Conservation (phyloP, 2,329 filamentous ascomycete genomes). For the Didymella arachidicola region DNA sequence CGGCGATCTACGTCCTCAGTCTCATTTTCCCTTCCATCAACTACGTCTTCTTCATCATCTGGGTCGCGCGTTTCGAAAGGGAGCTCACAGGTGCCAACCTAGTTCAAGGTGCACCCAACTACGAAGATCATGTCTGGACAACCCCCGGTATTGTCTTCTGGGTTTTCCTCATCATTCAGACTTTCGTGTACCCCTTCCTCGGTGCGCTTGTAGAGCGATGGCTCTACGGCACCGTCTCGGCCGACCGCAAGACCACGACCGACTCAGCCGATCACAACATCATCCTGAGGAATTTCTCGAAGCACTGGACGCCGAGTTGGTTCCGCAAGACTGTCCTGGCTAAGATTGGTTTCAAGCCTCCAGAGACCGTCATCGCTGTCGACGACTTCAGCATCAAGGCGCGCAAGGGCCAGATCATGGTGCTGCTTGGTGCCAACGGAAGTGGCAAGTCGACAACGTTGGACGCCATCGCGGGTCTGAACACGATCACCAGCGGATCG, state of each 20-base stretch:
- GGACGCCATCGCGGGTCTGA: constrained; percentile 84
- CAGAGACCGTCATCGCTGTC: constrained; percentile 80
- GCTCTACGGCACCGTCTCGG: constrained; percentile 77
- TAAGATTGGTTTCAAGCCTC: constrained; percentile 56
- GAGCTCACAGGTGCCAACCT: constrained; percentile 68
- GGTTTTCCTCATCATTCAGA: constrained; percentile 79
- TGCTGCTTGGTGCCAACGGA: constrained; percentile 87
- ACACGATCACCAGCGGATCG: constrained; percentile 75
- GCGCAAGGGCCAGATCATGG: constrained; percentile 80
- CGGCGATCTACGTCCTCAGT: constrained; percentile 72
- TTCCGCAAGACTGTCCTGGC: constrained; percentile 60
- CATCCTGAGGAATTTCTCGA: constrained; percentile 75
- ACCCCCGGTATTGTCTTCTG: constrained; percentile 79
- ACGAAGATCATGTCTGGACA: constrained; percentile 59
- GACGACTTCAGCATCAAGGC: constrained; percentile 75
- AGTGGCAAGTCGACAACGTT: constrained; percentile 90
- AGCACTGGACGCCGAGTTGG: constrained; percentile 75
- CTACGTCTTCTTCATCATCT: constrained; percentile 82
- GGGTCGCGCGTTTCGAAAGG: constrained; percentile 79
- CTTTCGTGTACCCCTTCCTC: constrained; percentile 76
- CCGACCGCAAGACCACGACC: constrained; percentile 55
- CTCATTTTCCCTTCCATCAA: constrained; percentile 87
- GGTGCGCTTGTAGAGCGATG: constrained; percentile 76
- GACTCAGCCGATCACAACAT: constrained; percentile 64
- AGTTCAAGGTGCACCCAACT: constrained; percentile 64